phyloP scores from a whole-genome alignment of 768 basidiomycete species.

The Pholiota microspora region DNA sequence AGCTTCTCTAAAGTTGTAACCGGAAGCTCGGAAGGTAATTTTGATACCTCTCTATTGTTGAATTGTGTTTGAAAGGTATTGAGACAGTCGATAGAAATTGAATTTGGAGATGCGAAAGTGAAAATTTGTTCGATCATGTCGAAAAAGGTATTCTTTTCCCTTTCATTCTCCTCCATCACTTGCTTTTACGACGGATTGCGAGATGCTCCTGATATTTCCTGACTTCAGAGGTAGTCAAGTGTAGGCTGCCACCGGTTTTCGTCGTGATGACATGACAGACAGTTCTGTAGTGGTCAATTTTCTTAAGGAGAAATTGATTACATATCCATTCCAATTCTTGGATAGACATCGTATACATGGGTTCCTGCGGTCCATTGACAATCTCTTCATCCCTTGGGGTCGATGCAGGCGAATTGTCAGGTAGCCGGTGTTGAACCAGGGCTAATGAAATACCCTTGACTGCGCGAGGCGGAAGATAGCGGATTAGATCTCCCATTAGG shows the following conservation, averaged over 20 bases:
- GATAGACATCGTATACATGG: not conserved
- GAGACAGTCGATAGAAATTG: not conserved
- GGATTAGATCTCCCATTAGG: not conserved
- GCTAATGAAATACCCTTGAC: not conserved
- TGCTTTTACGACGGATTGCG: not conserved
- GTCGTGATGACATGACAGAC: not conserved
- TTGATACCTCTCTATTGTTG: not conserved
- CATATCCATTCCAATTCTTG: not conserved
- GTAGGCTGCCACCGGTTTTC: not conserved
- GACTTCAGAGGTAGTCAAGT: not conserved
- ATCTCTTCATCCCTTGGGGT: not conserved
- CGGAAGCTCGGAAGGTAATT: not conserved
- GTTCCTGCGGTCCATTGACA: not conserved
- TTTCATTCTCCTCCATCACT: not conserved
- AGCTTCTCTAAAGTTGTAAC: not conserved
- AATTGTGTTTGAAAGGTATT: too few species aligned
- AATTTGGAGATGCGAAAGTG: not conserved
- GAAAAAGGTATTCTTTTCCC: not conserved
- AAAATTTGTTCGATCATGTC: not conserved
- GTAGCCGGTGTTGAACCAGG: not conserved
- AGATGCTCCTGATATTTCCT: not conserved
- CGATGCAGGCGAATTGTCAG: not conserved
- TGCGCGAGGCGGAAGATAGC: not conserved
- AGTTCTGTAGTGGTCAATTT: too few species aligned
- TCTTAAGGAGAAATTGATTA: not conserved